These are phyloP conservation scores for Cladophialophora exuberans DNA, from an alignment of 2,329 filamentous ascomycete species.

Conservation along the genomic window DNA sequence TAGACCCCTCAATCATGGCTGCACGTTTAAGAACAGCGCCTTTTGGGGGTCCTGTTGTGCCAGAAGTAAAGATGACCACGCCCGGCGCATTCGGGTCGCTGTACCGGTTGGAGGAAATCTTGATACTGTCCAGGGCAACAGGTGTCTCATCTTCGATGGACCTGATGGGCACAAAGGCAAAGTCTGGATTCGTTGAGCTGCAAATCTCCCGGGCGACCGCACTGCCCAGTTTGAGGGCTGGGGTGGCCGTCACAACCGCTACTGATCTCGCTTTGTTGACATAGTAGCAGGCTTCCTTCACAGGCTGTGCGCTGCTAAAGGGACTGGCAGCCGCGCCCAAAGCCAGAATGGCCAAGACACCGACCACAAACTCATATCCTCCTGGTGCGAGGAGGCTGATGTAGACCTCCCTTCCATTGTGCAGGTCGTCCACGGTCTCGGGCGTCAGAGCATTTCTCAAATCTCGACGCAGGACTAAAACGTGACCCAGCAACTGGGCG, in stretches of 20 bases:
- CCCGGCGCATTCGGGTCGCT: constrained; percentile 39
- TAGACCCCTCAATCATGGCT: constrained; percentile 34
- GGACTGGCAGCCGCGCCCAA: constrained; percentile 41
- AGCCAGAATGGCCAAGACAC: constrained; percentile 40
- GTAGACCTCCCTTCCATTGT: constrained; percentile 38
- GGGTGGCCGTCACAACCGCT: constrained; percentile 30
- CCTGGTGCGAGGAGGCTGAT: constrained; percentile 40
- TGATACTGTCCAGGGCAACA: constrained; percentile 27
- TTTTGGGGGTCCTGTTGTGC: constrained; percentile 36
- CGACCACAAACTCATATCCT: constrained; percentile 44
- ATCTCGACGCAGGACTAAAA: constrained; percentile 35
- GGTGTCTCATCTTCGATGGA: constrained; percentile 27
- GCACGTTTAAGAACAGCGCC: constrained; percentile 32
- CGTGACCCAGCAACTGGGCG: constrained; percentile 40
- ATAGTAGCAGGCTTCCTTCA: constrained; percentile 40
- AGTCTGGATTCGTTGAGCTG: constrained; percentile 29
- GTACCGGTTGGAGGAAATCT: constrained; percentile 37
- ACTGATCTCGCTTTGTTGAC: constrained; percentile 34
- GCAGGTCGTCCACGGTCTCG: constrained; percentile 30
- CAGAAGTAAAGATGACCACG: constrained; percentile 38
- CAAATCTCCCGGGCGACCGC: constrained; percentile 29
- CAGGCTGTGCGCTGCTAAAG: constrained; percentile 37
- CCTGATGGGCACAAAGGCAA: constrained; percentile 34
- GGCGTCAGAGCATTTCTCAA: constrained; percentile 29
- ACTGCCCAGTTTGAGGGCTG: constrained; percentile 25